Evolutionary conservation across 352 stramenopile genomes (phyloP).

Genomic region (Phytophthora brassicae): DNA sequence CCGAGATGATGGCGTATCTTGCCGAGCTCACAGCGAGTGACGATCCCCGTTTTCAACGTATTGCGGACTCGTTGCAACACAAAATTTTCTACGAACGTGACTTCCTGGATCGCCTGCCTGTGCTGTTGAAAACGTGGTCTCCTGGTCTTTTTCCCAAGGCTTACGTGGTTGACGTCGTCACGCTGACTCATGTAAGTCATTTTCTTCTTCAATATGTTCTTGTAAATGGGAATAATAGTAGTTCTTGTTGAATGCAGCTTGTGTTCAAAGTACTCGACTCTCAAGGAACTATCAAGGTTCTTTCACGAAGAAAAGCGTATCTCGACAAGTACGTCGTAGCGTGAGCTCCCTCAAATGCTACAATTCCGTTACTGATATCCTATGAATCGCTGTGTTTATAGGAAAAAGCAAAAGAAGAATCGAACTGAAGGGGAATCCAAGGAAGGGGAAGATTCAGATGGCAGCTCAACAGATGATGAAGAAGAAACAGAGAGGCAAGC

Average conservation of each 20-base stretch:
- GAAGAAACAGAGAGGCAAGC: conserved; percentile 71
- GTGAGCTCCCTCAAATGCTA: not conserved
- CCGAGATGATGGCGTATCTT: conserved; percentile 88
- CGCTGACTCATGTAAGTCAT: conserved; percentile 75
- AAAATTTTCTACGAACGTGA: conserved; percentile 90
- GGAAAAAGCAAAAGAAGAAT: conserved; percentile 56
- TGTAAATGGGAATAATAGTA: conserved; percentile 4
- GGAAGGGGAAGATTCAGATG: conserved; percentile 43
- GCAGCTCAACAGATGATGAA: conserved; percentile 74
- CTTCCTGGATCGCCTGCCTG: conserved; percentile 80
- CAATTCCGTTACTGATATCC: conserved; percentile 8
- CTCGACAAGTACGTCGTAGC: conserved; percentile 45
- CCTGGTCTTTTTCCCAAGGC: conserved; percentile 61
- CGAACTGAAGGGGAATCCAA: conserved; percentile 24
- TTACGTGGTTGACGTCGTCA: conserved; percentile 83
- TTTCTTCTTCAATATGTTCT: not conserved
- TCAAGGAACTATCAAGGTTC: conserved; percentile 84
- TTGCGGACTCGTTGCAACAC: conserved; percentile 84
- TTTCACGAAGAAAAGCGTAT: conserved; percentile 69
- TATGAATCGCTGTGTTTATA: conserved; percentile 11
- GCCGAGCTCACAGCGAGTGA: conserved; percentile 69
- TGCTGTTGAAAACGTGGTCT: conserved; percentile 81
- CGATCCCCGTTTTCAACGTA: conserved; percentile 76
- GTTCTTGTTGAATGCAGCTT: conserved; percentile 43
- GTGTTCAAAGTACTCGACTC: conserved; percentile 86